Percentiles rank a stretch among this genome's conserved stretches.
Evolutionary conservation across 2,329 filamentous ascomycete genomes (phyloP).

Genomic region (Elsinoe australis): DNA sequence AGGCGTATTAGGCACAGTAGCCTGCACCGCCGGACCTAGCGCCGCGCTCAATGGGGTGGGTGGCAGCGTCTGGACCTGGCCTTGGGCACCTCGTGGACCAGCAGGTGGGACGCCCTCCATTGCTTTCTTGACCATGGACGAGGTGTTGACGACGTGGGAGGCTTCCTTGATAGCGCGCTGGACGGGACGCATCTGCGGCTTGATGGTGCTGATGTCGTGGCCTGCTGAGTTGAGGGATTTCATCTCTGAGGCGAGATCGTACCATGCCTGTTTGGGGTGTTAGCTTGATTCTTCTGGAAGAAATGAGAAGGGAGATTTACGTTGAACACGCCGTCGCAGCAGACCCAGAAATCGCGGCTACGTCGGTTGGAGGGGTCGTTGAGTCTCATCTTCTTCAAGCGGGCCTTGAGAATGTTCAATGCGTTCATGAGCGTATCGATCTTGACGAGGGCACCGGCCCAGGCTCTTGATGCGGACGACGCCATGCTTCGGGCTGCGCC

Average conservation of each 20-base stretch:
- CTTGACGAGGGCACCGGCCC: slow-evolving; percentile 63
- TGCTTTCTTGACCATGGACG: slow-evolving; percentile 33
- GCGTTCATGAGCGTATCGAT: slow-evolving; percentile 64
- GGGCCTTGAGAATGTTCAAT: slow-evolving; percentile 62
- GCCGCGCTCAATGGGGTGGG: slow-evolving; percentile 87
- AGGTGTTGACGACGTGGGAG: slow-evolving; percentile 60
- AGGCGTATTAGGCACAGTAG: slow-evolving; percentile 68
- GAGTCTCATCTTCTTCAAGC: slow-evolving; percentile 72
- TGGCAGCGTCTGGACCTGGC: slow-evolving; percentile 39
- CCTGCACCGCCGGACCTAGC: slow-evolving; percentile 80
- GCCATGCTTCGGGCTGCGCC: slow-evolving; percentile 39
- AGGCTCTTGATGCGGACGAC: slow-evolving; percentile 48
- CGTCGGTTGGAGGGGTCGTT: slow-evolving; percentile 72
- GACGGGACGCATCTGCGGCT: slow-evolving; percentile 66
- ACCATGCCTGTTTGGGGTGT: slow-evolving; percentile 55
- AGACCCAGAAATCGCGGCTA: slow-evolving; percentile 55
- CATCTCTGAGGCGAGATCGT: slow-evolving; percentile 55
- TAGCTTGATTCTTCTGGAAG: slow-evolving; percentile 4
- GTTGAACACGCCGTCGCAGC: slow-evolving; percentile 67
- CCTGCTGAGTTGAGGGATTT: slow-evolving; percentile 38
- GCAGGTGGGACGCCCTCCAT: background rate
- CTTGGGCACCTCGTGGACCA: slow-evolving; percentile 37
- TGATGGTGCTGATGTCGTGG: slow-evolving; percentile 54
- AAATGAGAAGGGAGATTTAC: slow-evolving; percentile 27
- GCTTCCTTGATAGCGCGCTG: slow-evolving; percentile 79